Base-by-base conservation (phyloP, 2,329 filamentous ascomycete genomes). In the Fusarium sp. region DNA sequence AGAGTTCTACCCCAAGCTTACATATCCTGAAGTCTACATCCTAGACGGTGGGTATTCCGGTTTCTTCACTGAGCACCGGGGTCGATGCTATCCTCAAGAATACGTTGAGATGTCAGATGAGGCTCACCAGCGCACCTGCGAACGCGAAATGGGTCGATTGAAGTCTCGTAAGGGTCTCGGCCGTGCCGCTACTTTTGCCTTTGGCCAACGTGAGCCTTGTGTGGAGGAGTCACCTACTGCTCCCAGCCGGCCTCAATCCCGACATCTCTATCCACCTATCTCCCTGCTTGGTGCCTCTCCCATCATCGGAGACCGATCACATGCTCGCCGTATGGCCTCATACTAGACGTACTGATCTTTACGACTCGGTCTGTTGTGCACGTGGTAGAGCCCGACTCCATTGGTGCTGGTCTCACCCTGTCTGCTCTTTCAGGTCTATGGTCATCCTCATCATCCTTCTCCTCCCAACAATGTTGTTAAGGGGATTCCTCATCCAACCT, bases 21-120 rank as follows among this genome's bases (percentile, higher is more conserved):
- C 91, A n/a, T 99, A 97, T 76, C 96, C 96, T 3, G 96, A 99
- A 79, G 90, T 98, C 70, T 99, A 99, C 80, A 97, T 99, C 74
- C 85, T 99, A 40, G 94, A 98, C 71, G 96, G 96, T 64, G 96
- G 96, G 43, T 99, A 99, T 83, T 97, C 94, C 79, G 90, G 90
- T 28, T 99, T 99, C 84, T 99, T 95, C 79, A 84, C 88, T 24
- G 85, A 93, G 69, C 90, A 97, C 79, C 90, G 90, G 53, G 83
- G 87, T 46, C 90, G 94, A 65, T 99, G 96, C 84, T 96, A 91
- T 74, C 96, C 96, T 22, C 94, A 97, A 75, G 94, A 95, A 77
- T 99, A 99, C 77, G 93, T 99, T 62, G 94, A 96, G 80, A 99
- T 99, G 96, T 92, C 91, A 70, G 93, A 92, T 70, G 92, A 95